Base-by-base conservation (phyloP, 2,329 filamentous ascomycete species). In the Colletotrichum sp. region DNA sequence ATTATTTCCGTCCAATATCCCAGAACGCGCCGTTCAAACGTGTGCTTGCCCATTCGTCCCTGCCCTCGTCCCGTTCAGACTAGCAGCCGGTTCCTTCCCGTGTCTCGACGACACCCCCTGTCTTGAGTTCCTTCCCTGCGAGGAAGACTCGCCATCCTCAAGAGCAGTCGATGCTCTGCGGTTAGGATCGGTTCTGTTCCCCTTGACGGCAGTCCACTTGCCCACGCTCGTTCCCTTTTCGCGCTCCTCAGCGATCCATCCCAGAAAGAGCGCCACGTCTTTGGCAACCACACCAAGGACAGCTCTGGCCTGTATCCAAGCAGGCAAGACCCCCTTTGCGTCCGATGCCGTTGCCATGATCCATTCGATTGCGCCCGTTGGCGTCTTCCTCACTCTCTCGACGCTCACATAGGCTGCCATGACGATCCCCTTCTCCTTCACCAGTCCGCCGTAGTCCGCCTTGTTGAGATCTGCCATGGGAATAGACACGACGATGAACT, bases 271-370 rank as follows among this genome's bases (percentile, higher is more conserved):
- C 7, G 91, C 90, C 8, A 95, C 94, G 81, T 96, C 94, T 84
- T 94, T 94, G 21, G 91, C 90, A 65, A 96, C 88, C 76, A 90
- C 88, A 2, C 88, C 88, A 2, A 92, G 90, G 65, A 94, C 87
- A 5, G 90, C 91, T 81, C 90, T 80, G 77, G 91, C 92, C 86
- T 96, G 94, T 78, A 93, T 82, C 86, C 88, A 92, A 81, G 89
- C 86, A 1, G 94, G 94, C 72, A 96, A 80, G 32, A 89, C 83
- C 0, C 94, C 94, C 70, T 88, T 88, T 0, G 94, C 94, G 82
- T 96, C 91, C 75, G 92, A 94, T 13, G 92, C 90, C 12, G 94
- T 96, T 10, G 92, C 93, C 93, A 96, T 96, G 74, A 93, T 86
- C 94, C 94, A 97, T 83, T 94, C 92, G 63, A 94, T 87, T 21